Conservation (phyloP, 1,139 yeast species). For the Blastobotrys raffinosifermentans region DNA sequence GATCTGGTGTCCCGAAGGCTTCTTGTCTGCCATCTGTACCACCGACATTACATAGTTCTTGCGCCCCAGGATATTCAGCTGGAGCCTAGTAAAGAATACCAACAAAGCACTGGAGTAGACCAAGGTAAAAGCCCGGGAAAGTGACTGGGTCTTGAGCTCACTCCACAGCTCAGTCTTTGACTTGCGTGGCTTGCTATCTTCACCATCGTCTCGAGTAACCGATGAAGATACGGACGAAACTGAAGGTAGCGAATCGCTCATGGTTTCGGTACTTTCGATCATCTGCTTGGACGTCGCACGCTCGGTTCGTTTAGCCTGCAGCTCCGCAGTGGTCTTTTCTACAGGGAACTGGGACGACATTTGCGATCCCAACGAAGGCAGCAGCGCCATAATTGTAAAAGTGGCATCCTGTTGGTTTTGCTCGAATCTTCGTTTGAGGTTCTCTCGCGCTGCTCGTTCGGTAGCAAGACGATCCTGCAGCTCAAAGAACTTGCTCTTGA, state of each 20-base stretch:
- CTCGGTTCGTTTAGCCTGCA: slow-evolving; percentile 54
- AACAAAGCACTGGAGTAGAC: slow-evolving; percentile 65
- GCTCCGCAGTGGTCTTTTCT: slow-evolving; percentile 65
- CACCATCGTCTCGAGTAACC: slow-evolving; percentile 7
- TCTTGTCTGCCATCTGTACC: slow-evolving; percentile 52
- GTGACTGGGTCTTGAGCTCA: slow-evolving; percentile 66
- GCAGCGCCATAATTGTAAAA: slow-evolving; percentile 73
- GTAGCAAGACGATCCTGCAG: slow-evolving; percentile 64
- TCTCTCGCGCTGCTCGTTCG: slow-evolving; percentile 75
- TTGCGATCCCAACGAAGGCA: slow-evolving; percentile 70
- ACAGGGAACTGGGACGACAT: slow-evolving; percentile 61
- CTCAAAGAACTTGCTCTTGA: slow-evolving; percentile 55
- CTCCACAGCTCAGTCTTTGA: slow-evolving; percentile 80
- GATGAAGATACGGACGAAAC: slow-evolving; percentile 9
- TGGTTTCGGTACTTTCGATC: slow-evolving; percentile 11
- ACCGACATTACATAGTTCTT: slow-evolving; percentile 79
- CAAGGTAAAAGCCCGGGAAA: slow-evolving; percentile 68
- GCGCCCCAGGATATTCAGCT: slow-evolving; percentile 82
- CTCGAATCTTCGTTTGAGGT: slow-evolving; percentile 55
- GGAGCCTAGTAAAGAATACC: slow-evolving; percentile 72
- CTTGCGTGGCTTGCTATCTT: slow-evolving; percentile 21
- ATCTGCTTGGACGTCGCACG: slow-evolving; percentile 17
- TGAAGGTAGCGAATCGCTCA: slow-evolving; percentile 14
- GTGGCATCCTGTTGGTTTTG: slow-evolving; percentile 92
- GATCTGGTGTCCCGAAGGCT: slow-evolving; percentile 16